Conservation (phyloP, 768 basidiomycete species). For the Psilocybe cyanescens region DNA sequence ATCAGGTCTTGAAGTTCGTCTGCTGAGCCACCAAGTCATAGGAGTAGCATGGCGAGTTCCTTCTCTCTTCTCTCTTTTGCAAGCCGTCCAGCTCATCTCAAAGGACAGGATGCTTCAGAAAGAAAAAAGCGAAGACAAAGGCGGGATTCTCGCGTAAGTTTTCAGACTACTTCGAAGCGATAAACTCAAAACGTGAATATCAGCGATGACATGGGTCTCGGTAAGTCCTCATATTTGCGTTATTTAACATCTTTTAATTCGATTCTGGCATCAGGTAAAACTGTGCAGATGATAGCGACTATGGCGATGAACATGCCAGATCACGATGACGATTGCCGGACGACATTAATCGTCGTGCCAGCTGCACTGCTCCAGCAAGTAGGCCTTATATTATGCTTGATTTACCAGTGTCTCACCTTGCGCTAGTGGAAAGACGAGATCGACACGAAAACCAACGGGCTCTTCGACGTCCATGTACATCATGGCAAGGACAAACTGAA, state of each 20-base stretch:
- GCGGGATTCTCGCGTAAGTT: slow-evolving; percentile 66
- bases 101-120: slow-evolving; percentile 67
- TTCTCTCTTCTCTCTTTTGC: not conserved
- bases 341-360: slow-evolving; percentile 77
- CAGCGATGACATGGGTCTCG: slow-evolving; percentile 76
- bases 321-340: slow-evolving; percentile 45
- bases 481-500: slow-evolving; percentile 74
- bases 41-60: slow-evolving; percentile 68
- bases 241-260: slow-evolving; percentile 2
- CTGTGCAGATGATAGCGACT: slow-evolving; percentile 80
- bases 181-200: slow-evolving; percentile 3
- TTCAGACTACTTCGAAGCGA: not conserved
- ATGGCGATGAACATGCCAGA: slow-evolving; percentile 70
- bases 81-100: not conserved
- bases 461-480: slow-evolving; percentile 69
- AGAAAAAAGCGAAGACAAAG: slow-evolving; percentile 53
- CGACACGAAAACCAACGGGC: slow-evolving; percentile 63
- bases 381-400: slow-evolving; percentile 6
- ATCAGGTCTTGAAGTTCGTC: slow-evolving; percentile 69
- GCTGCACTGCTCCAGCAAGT: slow-evolving; percentile 77
- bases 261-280: slow-evolving; percentile 50
- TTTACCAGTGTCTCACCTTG: not conserved
- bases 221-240: slow-evolving; percentile 24
- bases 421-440: slow-evolving; percentile 76
- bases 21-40: slow-evolving; percentile 76